Percentiles rank a stretch among this genome's conserved stretches.
Evolutionary conservation across 2,329 filamentous ascomycete species (phyloP).

Genomic region (Colletotrichum neosansevieriae): DNA sequence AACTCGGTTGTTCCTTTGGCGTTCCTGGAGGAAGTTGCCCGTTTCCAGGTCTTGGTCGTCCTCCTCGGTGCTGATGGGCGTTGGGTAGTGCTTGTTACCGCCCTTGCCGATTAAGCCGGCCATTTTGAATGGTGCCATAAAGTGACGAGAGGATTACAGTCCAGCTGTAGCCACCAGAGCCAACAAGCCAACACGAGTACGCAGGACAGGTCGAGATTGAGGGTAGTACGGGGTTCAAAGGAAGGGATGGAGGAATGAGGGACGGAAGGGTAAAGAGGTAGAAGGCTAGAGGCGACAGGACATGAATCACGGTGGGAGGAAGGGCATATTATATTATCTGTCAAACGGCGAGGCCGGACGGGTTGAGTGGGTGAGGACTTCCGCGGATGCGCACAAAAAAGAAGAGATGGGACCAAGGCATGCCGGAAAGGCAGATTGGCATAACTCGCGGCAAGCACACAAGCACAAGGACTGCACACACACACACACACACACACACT

Average conservation of each 20-base stretch:
- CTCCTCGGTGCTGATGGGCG: constrained; percentile 38
- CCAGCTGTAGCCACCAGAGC: constrained; percentile 38
- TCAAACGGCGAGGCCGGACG: constrained; percentile 38
- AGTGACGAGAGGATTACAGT: constrained; percentile 34
- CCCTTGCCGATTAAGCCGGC: constrained; percentile 40
- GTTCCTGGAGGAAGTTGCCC: constrained; percentile 40
- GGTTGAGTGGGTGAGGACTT: constrained; percentile 30
- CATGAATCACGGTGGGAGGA: constrained; percentile 36
- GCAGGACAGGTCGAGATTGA: constrained; percentile 27
- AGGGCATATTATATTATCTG: constrained; percentile 41
- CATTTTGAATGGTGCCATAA: constrained; percentile 40
- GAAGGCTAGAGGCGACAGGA: constrained; percentile 13
- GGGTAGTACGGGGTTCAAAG: constrained; percentile 23
- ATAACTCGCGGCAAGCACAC: constrained; percentile 27
- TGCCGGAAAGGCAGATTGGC: constrained; percentile 28
- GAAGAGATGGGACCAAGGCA: constrained; percentile 36
- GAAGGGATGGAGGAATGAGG: constrained; percentile 26
- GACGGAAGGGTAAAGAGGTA: constrained; percentile 35
- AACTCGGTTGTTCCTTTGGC: constrained; percentile 39
- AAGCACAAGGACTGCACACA: constrained; percentile 4
- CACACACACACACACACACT: not conserved
- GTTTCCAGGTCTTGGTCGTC: constrained; percentile 40
- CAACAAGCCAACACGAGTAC: constrained; percentile 27
- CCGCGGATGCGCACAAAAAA: constrained; percentile 35
- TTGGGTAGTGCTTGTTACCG: constrained; percentile 40